Evolutionary conservation across 2,329 filamentous ascomycete species (phyloP), one percentile per base, ranked within the genome.

Genomic region (Aspergillus fructus): DNA sequence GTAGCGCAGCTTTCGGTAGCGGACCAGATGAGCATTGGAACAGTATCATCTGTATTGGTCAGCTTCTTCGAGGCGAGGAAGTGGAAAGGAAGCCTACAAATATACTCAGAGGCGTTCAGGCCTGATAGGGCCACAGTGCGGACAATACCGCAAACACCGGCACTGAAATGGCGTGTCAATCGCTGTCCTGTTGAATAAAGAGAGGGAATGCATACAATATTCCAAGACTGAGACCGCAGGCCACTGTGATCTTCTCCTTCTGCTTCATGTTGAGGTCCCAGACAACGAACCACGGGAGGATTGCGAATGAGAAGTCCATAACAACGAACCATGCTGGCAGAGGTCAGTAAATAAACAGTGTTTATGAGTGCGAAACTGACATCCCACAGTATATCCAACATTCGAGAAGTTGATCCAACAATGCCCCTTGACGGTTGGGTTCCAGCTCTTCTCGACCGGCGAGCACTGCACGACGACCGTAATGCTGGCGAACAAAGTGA

Each of bases 341-440:
- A 4, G 3, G 1, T 3, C 9, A 30, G 27, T 30, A 4, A 30
- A 9, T 1, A n/a, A 33, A 0, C 5, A 47, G 45, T n/a, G 5
- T 4, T 12, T 1, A 11, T 11, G 1, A 1, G 1, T 24, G 24
- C 11, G 9, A 5, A 19, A 59, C 64, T 57, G 23, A 66, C 64
- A 66, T 53, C 63, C 64, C 48, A 66, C 63, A 41, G 63, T 65
- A 34, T 63, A 66, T 5, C 63, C 64, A 47, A 66, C 59, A 11
- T 65, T 66, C 2, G 63, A 65, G 49, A 66, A 65, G 15, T 66
- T 57, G 3, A 66, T 23, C 64, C 64, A 66, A 47, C 64, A 66
- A 7, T 42, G 53, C 21, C 64, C 64, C 17, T 56, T 49, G 1
- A 58, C 40, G 2, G 42, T 62, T 2, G 49, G 60, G 19, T 66